Conservation (phyloP, 768 basidiomycete species). For the Amanita fuliginea region DNA sequence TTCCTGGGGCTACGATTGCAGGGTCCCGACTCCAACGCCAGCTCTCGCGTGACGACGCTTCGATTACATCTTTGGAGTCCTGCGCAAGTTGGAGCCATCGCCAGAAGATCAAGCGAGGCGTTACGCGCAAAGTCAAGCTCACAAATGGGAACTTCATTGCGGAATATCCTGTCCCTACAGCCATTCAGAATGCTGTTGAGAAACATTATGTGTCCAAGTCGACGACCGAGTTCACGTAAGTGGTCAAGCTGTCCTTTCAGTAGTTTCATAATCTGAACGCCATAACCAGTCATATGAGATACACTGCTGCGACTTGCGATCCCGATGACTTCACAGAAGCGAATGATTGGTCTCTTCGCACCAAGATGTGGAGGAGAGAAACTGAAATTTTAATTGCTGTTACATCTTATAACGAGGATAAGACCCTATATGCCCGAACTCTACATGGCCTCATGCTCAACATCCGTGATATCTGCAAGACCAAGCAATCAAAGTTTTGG, state of each 20-base stretch:
- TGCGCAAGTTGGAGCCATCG: conserved; percentile 43
- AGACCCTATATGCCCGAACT: conserved; percentile 83
- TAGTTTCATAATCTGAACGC: neutral
- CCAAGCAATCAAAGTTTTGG: conserved; percentile 92
- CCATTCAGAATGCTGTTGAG: conserved; percentile 77
- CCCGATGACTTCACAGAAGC: conserved; percentile 80
- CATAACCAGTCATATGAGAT: conserved; percentile 70
- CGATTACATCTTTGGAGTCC: neutral
- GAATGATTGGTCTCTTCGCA: conserved; percentile 76
- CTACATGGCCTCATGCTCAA: conserved; percentile 96
- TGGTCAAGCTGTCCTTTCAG: conserved; percentile 7
- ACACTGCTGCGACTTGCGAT: conserved; percentile 88
- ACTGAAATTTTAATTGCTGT: conserved; percentile 94
- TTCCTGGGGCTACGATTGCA: neutral
- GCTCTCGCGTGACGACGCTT: neutral
- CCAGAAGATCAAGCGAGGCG: conserved; percentile 84
- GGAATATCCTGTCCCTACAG: conserved; percentile 81
- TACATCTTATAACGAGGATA: conserved; percentile 90
- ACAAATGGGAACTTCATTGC: conserved; percentile 89
- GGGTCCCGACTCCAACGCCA: neutral
- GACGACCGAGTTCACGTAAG: conserved; percentile 87
- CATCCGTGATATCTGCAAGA: conserved; percentile 95
- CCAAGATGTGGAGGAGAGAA: conserved; percentile 76
- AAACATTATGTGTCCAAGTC: conserved; percentile 58
- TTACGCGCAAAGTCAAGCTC: conserved; percentile 87